A percentile compares a stretch with the other conserved stretches of the same genome.
Conservation (phyloP, 331 rosid genomes). For the Arachis monticola region DNA sequence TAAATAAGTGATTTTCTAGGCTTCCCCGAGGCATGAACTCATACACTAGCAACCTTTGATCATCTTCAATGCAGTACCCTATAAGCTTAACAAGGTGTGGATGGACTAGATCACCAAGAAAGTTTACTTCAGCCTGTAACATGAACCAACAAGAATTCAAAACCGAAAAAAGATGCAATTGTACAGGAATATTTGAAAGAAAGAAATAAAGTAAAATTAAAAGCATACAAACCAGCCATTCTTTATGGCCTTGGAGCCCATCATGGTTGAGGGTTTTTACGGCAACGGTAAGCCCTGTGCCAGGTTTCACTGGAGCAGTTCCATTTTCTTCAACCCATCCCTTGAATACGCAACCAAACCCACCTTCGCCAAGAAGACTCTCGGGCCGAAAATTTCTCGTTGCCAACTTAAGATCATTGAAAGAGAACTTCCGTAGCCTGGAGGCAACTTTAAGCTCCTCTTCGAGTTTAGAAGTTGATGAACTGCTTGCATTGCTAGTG, state of each 20-base stretch:
- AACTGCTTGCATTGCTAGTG: slow-evolving; percentile 85
- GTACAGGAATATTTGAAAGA: slow-evolving; percentile 6
- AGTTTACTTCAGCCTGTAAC: slow-evolving; percentile 89
- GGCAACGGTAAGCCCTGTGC: slow-evolving; percentile 97
- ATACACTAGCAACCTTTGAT: slow-evolving; percentile 88
- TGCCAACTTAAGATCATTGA: slow-evolving; percentile 87
- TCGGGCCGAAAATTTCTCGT: slow-evolving; percentile 97
- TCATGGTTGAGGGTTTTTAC: slow-evolving; percentile 96
- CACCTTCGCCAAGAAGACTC: slow-evolving; percentile 99
- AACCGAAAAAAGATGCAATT: slow-evolving; percentile 6
- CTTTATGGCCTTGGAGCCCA: slow-evolving; percentile 98
- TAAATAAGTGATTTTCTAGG: slow-evolving; percentile 91
- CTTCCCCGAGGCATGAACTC: slow-evolving; percentile 99
- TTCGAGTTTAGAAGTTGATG: slow-evolving; percentile 83
- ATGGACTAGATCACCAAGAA: slow-evolving; percentile 90
- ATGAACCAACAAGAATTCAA: slow-evolving; percentile 34
- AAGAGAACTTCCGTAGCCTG: slow-evolving; percentile 77
- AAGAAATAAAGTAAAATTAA: neutral
- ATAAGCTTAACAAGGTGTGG: slow-evolving; percentile 85
- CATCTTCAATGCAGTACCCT: slow-evolving; percentile 96
- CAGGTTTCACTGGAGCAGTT: slow-evolving; percentile 97
- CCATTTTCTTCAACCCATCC: slow-evolving; percentile 99
- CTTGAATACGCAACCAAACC: slow-evolving; percentile 97
- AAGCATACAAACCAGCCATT: slow-evolving; percentile 81
- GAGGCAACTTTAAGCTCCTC: slow-evolving; percentile 95